Evolutionary conservation across 345 rosid species (phyloP).

Genomic region (Lenwebbia sp.): DNA sequence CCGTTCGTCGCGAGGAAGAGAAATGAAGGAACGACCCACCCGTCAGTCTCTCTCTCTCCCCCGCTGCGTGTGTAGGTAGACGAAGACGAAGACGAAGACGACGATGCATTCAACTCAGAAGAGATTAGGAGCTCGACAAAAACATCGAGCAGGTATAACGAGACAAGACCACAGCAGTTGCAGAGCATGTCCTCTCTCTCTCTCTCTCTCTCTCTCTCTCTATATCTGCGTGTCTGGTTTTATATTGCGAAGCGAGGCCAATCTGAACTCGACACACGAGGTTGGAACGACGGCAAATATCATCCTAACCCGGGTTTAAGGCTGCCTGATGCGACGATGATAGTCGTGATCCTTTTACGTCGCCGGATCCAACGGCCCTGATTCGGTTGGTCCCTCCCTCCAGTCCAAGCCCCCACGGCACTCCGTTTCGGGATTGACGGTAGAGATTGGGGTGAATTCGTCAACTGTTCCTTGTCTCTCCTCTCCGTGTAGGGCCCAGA

Average conservation of each 20-base stretch:
- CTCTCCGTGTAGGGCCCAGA: neutral
- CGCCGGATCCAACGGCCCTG: neutral
- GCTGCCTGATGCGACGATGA: neutral
- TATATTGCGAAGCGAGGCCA: neutral
- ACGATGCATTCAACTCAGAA: neutral
- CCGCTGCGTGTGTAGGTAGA: neutral
- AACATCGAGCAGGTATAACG: slow-evolving; percentile 1
- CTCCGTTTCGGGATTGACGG: neutral
- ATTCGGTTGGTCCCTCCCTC: neutral
- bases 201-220: neutral
- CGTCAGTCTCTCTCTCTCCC: neutral
- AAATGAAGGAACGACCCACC: neutral
- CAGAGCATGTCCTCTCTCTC: slow-evolving; percentile 50
- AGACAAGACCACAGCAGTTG: slow-evolving; percentile 21
- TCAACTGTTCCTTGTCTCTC: neutral
- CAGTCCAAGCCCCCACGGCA: neutral
- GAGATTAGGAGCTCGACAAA: neutral
- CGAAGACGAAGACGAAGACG: neutral
- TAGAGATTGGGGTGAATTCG: neutral
- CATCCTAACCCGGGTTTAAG: neutral
- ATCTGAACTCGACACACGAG: neutral
- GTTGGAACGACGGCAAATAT: neutral
- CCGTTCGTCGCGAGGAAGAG: neutral
- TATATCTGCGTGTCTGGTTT: neutral
- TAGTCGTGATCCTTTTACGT: neutral